Conservation (phyloP, 768 basidiomycete species). For the Agrocybe pediades region DNA sequence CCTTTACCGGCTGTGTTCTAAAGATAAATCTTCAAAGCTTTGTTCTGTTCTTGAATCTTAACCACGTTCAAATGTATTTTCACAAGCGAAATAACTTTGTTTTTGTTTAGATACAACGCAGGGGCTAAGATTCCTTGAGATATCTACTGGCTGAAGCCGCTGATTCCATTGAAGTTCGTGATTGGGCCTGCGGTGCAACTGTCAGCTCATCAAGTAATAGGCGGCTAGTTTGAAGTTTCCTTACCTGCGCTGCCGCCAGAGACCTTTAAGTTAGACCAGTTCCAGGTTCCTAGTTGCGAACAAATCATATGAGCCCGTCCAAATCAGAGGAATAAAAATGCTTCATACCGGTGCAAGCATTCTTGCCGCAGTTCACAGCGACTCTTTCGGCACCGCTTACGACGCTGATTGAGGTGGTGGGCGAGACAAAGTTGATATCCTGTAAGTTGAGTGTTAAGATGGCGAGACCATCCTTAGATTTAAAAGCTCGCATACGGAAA, state of each 20-base stretch:
- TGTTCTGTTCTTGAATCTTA: no score
- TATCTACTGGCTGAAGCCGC: slow-evolving; percentile 8
- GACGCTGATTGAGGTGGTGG: slow-evolving; percentile 45
- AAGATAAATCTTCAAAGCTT: neutral
- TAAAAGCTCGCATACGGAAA: slow-evolving; percentile 44
- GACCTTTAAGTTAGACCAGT: slow-evolving; percentile 25
- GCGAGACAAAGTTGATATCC: slow-evolving; percentile 49
- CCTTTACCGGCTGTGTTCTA: neutral
- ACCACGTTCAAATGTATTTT: no score
- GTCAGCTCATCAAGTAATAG: neutral
- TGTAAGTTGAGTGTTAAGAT: slow-evolving; percentile 19
- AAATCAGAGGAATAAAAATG: neutral
- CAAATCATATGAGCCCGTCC: neutral
- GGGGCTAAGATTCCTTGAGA: neutral
- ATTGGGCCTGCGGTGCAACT: slow-evolving; percentile 3
- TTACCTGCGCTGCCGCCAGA: slow-evolving; percentile 23
- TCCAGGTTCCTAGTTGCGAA: slow-evolving; percentile 20
- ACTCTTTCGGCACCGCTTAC: slow-evolving; percentile 42
- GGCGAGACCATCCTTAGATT: neutral
- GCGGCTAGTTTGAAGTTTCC: neutral
- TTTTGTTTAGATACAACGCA: neutral
- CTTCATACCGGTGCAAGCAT: slow-evolving; percentile 43
- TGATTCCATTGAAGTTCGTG: slow-evolving; percentile 3
- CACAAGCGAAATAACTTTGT: no score
- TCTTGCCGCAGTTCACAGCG: slow-evolving; percentile 57